Conservation (phyloP, 2,329 filamentous ascomycete genomes). For the Didymella exigua region DNA sequence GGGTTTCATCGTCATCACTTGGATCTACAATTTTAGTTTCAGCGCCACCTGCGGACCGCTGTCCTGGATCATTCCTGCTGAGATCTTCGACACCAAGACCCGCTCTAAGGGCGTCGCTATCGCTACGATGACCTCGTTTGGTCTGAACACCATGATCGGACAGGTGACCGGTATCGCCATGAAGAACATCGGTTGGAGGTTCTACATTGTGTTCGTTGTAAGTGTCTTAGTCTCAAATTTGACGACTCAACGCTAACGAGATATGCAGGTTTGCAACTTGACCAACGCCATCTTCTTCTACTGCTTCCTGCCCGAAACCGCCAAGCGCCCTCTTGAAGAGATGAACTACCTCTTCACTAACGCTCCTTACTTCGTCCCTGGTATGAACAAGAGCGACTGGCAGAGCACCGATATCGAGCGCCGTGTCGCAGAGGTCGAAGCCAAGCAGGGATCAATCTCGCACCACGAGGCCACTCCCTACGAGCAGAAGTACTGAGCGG, state of each 20-base stretch:
- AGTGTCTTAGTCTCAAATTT: slow-evolving; percentile 21
- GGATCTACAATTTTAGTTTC: slow-evolving; percentile 82
- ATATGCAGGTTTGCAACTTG: slow-evolving; percentile 65
- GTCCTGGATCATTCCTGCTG: slow-evolving; percentile 68
- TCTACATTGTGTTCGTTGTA: slow-evolving; percentile 65
- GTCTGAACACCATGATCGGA: slow-evolving; percentile 78
- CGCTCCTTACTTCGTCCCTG: slow-evolving; percentile 67
- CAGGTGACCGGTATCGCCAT: slow-evolving; percentile 70
- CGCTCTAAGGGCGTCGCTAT: slow-evolving; percentile 76
- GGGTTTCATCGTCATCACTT: slow-evolving; percentile 79
- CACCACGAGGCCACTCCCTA: slow-evolving; percentile 22
- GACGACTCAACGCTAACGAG: neutral
- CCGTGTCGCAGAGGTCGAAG: slow-evolving; percentile 62
- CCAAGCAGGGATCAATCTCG: slow-evolving; percentile 52
- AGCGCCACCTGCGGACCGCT: slow-evolving; percentile 72
- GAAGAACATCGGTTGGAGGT: slow-evolving; percentile 59
- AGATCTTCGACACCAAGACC: slow-evolving; percentile 79
- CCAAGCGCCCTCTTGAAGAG: slow-evolving; percentile 68
- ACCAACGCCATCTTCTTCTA: slow-evolving; percentile 73
- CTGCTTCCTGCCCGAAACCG: slow-evolving; percentile 69
- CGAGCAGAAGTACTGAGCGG: slow-evolving; percentile 2
- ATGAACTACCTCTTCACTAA: slow-evolving; percentile 71
- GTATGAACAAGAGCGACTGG: slow-evolving; percentile 61
- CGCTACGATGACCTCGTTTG: slow-evolving; percentile 74
- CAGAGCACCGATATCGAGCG: slow-evolving; percentile 62